Percentiles rank a stretch among this genome's conserved stretches.
phyloP scores from a whole-genome alignment of 805 yeast species.

The Schwanniomyces pseudopolymorphus region DNA sequence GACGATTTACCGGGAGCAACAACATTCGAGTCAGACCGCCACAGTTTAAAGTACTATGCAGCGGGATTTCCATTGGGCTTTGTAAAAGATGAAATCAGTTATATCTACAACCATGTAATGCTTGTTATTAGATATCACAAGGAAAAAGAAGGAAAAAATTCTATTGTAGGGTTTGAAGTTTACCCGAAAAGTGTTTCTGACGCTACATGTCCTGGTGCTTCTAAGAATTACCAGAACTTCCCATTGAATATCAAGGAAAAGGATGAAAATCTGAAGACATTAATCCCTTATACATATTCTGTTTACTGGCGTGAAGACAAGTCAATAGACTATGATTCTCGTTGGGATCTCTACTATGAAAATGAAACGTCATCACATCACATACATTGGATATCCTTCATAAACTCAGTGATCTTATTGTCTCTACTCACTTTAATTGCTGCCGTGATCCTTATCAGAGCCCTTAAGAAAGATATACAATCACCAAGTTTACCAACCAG shows the following conservation, averaged over 20 bases:
- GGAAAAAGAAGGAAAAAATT: conserved; percentile 39
- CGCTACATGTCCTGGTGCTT: conserved; percentile 72
- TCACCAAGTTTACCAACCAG: conserved; percentile 13
- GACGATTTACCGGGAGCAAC: conserved; percentile 90
- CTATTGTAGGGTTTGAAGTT: conserved; percentile 87
- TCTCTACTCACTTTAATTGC: conserved; percentile 61
- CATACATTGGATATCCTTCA: conserved; percentile 76
- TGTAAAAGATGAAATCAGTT: conserved; percentile 53
- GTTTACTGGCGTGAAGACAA: conserved; percentile 86
- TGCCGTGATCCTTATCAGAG: conserved; percentile 58
- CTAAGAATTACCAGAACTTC: conserved; percentile 56
- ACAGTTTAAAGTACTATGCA: conserved; percentile 68
- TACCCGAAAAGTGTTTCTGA: conserved; percentile 78
- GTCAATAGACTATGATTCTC: conserved; percentile 58
- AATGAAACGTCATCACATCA: conserved; percentile 47
- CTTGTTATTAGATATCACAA: conserved; percentile 70
- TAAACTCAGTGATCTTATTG: conserved; percentile 68
- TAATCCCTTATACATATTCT: conserved; percentile 78
- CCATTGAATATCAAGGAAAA: conserved; percentile 44
- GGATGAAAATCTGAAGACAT: conserved; percentile 29
- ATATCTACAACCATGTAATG: conserved; percentile 78
- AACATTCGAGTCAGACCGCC: conserved; percentile 61
- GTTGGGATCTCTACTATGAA: conserved; percentile 74
- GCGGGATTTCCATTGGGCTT: conserved; percentile 87
- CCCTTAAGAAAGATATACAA: conserved; percentile 52